These are phyloP conservation scores for Cutaneotrichosporon spelunceum DNA, from an alignment of 1,284 basidiomycete species.

Conservation along the genomic window DNA sequence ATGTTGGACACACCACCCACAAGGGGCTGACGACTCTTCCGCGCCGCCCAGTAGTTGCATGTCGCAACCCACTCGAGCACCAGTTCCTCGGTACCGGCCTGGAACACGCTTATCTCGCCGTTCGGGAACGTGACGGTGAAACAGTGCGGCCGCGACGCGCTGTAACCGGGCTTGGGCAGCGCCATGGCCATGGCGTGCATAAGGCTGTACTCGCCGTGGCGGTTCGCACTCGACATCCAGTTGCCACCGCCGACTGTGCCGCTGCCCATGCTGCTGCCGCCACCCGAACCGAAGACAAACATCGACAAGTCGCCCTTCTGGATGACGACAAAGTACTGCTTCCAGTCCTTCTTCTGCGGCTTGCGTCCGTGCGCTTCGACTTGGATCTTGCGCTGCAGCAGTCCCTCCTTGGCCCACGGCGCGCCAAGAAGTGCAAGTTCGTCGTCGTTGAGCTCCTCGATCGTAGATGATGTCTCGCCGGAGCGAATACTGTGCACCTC, in stretches of 20 bases:
- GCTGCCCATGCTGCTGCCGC: conserved; percentile 54
- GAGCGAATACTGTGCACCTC: conserved; percentile 66
- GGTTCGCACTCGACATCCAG: conserved; percentile 81
- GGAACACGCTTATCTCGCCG: conserved; percentile 91
- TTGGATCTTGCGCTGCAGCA: conserved; percentile 89
- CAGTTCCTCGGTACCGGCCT: conserved; percentile 94
- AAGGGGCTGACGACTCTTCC: conserved; percentile 87
- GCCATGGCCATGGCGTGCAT: conserved; percentile 84
- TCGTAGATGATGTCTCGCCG: conserved; percentile 58
- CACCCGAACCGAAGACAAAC: conserved; percentile 78
- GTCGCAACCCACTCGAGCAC: conserved; percentile 98
- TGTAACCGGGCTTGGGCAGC: conserved; percentile 85
- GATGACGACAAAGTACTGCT: conserved; percentile 92
- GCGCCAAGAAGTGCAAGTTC: conserved; percentile 90
- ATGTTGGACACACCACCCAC: conserved; percentile 95
- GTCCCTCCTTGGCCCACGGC: conserved; percentile 98
- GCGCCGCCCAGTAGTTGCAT: conserved; percentile 98
- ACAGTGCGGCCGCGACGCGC: conserved; percentile 80
- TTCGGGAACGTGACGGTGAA: conserved; percentile 89
- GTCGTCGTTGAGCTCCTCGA: conserved; percentile 73
- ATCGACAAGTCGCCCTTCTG: conserved; percentile 88
- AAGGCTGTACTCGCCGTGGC: conserved; percentile 74
- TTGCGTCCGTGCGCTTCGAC: conserved; percentile 71
- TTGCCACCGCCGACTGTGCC: conserved; percentile 84
- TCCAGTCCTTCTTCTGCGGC: conserved; percentile 75